Conservation (phyloP, 148 eudicot species). For the Selenicereus undatus region DNA sequence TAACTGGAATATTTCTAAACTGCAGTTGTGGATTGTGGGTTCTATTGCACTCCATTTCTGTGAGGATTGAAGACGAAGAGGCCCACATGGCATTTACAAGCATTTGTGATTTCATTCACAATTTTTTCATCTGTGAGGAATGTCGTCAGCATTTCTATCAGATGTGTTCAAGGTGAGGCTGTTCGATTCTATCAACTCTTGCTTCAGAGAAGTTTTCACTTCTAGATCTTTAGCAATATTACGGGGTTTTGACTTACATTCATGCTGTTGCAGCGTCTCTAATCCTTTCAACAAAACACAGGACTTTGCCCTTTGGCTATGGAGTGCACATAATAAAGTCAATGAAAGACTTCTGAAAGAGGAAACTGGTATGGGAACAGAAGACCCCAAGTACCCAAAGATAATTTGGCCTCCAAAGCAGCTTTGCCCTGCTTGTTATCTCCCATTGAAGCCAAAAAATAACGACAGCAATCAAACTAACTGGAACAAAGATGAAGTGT, state of each 20-base stretch:
- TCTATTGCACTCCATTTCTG: slow-evolving; percentile 86
- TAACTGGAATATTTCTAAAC: slow-evolving; percentile 16
- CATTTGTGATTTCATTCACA: slow-evolving; percentile 73
- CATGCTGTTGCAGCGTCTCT: slow-evolving; percentile 45
- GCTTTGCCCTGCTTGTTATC: slow-evolving; percentile 82
- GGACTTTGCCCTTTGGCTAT: slow-evolving; percentile 84
- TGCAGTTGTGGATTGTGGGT: slow-evolving; percentile 98
- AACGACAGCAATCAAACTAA: slow-evolving; percentile 25
- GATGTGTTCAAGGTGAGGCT: slow-evolving; percentile 84
- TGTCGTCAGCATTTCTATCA: slow-evolving; percentile 85
- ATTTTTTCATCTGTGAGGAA: slow-evolving; percentile 90
- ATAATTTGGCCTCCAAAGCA: slow-evolving; percentile 80
- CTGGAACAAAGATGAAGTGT: slow-evolving; percentile 77
- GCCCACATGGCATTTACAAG: slow-evolving; percentile 73
- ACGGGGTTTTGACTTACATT: slow-evolving; percentile 13
- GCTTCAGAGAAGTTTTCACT: background rate
- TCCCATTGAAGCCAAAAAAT: slow-evolving; percentile 20
- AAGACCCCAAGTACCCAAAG: slow-evolving; percentile 83
- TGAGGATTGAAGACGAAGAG: slow-evolving; percentile 87
- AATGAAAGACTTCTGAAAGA: slow-evolving; percentile 73
- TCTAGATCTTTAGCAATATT: too few species aligned
- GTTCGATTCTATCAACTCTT: slow-evolving; percentile 6
- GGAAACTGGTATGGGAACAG: slow-evolving; percentile 58
- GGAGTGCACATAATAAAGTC: slow-evolving; percentile 86
- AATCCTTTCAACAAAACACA: slow-evolving; percentile 70